A percentile compares a stretch with the other conserved stretches of the same genome.
These are phyloP conservation scores for Amaranthus tricolor DNA, from an alignment of 179 eudicot species.

Conservation along the genomic window DNA sequence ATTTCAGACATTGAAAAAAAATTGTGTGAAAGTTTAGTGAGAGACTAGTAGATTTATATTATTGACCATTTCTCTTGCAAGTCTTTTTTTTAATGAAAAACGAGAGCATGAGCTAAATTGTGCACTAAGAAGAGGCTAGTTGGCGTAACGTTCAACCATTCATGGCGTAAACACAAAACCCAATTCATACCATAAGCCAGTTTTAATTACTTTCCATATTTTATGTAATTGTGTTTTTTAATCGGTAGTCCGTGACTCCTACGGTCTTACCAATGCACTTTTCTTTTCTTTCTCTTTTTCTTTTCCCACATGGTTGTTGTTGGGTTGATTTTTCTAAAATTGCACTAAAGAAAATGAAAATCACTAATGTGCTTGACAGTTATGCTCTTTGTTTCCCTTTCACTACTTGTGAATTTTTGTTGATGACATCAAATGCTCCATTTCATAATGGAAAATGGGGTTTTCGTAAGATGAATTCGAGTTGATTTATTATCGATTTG, in stretches of 20 bases:
- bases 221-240: conserved; percentile 3
- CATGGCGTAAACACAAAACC: conserved; percentile 19
- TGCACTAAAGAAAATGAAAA: background rate
- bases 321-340: conserved; percentile 11
- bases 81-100: conserved; percentile 13
- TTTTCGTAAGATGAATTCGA: too few relatives aligned
- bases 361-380: background rate
- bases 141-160: conserved; percentile 19
- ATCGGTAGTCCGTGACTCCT: conserved; percentile 14
- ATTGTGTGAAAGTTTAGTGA: background rate
- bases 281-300: too few relatives aligned
- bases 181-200: conserved; percentile 10
- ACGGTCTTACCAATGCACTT: background rate
- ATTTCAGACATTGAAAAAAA: background rate
- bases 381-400: background rate
- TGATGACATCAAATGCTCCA: background rate
- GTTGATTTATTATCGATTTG: too few relatives aligned
- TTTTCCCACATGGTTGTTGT: conserved; percentile 19
- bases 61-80: background rate
- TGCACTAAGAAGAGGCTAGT: conserved; percentile 3
- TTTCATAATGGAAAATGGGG: too few relatives aligned
- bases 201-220: background rate
- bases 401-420: background rate
- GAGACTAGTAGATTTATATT: background rate
- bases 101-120: conserved; percentile 7